Conservation (phyloP, 306 rosid genomes). For the Cercis canadensis region DNA sequence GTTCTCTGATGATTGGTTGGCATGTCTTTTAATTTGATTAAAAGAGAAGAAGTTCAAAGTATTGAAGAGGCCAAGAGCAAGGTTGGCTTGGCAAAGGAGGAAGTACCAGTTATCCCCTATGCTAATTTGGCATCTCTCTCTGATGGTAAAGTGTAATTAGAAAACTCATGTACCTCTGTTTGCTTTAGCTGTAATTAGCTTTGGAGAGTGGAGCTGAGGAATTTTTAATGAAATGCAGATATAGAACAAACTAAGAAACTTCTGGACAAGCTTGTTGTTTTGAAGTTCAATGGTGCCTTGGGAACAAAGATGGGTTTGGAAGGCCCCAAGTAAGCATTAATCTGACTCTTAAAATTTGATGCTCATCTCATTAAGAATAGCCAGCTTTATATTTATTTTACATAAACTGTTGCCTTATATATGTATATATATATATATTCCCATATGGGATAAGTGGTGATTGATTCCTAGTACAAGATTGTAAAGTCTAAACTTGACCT, state of each 20-base stretch:
- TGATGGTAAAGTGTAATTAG: slow-evolving; percentile 45
- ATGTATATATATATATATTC: too few relatives aligned
- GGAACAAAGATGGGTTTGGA: slow-evolving; percentile 55
- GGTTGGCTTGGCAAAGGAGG: slow-evolving; percentile 40
- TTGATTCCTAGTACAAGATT: background rate
- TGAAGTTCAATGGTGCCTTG: slow-evolving; percentile 59
- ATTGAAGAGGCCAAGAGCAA: slow-evolving; percentile 44
- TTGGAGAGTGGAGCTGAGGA: slow-evolving; percentile 17
- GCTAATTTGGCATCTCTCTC: slow-evolving; percentile 51
- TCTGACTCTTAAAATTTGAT: slow-evolving; percentile 24
- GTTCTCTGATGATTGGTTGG: background rate
- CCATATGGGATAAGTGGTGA: background rate
- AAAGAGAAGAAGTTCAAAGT: slow-evolving; percentile 46
- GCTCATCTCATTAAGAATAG: background rate
- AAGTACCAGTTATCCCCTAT: slow-evolving; percentile 58
- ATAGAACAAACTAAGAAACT: slow-evolving; percentile 54
- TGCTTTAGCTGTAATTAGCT: background rate
- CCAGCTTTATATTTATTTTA: background rate
- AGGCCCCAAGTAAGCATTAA: slow-evolving; percentile 62
- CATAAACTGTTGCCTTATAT: slow-evolving; percentile 12
- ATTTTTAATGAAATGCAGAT: slow-evolving; percentile 42
- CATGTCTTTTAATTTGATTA: slow-evolving; percentile 8
- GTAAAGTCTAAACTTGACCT: background rate
- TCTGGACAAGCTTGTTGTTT: slow-evolving; percentile 73
- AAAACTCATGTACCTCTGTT: slow-evolving; percentile 2